Evolutionary conservation across 176 grass and related monocot genomes (phyloP), one percentile per base, ranked within the genome.

Genomic region (Musa troglodytarum): DNA sequence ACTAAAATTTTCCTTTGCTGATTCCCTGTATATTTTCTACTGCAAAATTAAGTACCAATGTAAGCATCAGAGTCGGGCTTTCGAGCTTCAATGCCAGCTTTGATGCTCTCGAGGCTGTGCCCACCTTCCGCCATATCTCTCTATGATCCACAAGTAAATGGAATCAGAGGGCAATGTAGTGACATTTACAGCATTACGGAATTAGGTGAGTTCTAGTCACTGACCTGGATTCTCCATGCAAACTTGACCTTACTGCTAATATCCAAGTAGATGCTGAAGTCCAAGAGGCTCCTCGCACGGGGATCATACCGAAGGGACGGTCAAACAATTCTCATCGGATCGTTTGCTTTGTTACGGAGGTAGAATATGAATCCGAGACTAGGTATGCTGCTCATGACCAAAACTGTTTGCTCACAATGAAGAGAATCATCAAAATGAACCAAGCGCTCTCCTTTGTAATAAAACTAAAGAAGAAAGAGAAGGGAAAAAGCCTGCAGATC

Each of bases 181-280:
- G 15, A 23, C 55, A 77, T 74, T 20, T 25, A 73, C 61, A 52
- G 66, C 68, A 34, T 61, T 68, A 81, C 6, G 29, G 6, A 15
- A 70, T 8, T 15, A 49, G 34, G 15, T 54, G 13, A 16, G 10
- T 54, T 9, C 7, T 21, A 28, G 43, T 68, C 23, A 57, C 82
- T 77, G 63, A 96, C 92, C 92, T 96, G 92, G 82, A 96, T 92
- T 87, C 92, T 96, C 92, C 92, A 96, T 87, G 87, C 89, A 77
- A 96, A 96, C 57, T 96, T 92, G 55, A 96, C 89, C 16, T 92
- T 89, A 21, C 86, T 76, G 54, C 89, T 92, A 80, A 92, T 96
- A 79, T 96, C 92, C 72, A 96, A 76, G 77, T 96, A 92, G 71
- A 96, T 96, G 71, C 92, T 96, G 83, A 96, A 92, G 78, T 96